Evolutionary conservation across 306 rosid genomes (phyloP).

Genomic region (Potentilla sterilis): DNA sequence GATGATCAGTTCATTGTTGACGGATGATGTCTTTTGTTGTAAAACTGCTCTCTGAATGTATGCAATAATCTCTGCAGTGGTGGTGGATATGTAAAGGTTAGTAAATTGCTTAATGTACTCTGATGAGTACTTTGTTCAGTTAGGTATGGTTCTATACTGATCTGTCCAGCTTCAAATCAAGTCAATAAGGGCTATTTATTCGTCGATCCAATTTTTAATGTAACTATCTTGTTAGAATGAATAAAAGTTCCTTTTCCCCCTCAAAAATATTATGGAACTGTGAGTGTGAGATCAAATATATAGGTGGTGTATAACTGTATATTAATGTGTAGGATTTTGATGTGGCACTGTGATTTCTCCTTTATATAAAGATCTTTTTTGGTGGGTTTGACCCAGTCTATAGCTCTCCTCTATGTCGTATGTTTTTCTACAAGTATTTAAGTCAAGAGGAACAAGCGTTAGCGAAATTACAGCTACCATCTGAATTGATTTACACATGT

Average conservation of each 20-base stretch:
- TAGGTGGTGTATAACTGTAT: neutral
- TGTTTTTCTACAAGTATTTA: neutral
- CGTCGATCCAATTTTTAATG: conserved; percentile 36
- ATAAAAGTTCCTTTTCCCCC: conserved; percentile 7
- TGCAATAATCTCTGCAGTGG: conserved; percentile 34
- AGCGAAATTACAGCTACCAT: neutral
- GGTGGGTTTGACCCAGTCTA: neutral
- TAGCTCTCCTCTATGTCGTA: neutral
- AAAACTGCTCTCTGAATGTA: conserved; percentile 20
- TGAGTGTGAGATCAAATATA: neutral
- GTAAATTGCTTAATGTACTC: conserved; percentile 48
- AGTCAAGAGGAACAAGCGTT: neutral
- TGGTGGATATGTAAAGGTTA: conserved; percentile 38
- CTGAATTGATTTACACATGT: neutral
- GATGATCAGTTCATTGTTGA: conserved; percentile 92
- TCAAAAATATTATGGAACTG: neutral
- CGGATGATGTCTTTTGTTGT: conserved; percentile 43
- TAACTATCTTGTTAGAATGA: conserved; percentile 33
- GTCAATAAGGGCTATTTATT: conserved; percentile 24
- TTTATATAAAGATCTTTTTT: neutral
- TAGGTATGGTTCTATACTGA: conserved; percentile 46
- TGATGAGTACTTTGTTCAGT: conserved; percentile 35
- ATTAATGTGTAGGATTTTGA: neutral
- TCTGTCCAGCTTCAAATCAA: conserved; percentile 31
- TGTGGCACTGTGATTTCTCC: neutral